Base-by-base conservation (phyloP, 495 filamentous ascomycete species). In the Cercophora scortea region DNA sequence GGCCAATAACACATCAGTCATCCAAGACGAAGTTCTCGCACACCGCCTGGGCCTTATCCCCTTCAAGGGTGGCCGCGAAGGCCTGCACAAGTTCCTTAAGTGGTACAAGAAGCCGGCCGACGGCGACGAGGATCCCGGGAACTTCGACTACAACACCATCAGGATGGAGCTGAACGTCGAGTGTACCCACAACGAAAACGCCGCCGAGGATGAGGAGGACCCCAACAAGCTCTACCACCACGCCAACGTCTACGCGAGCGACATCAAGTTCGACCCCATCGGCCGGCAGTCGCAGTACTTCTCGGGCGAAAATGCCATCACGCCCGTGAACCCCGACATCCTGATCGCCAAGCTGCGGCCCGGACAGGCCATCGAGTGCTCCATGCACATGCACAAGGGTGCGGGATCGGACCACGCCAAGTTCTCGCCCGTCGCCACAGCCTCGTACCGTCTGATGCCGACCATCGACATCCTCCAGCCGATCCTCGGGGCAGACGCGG, bases 381-480 rank as follows among this genome's bases (percentile, higher is more conserved):
- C 86, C 52, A 80, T 92, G 78, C 90, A 95, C 71, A 88, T 88
- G 68, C 80, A 92, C 69, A 96, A 96, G 70, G 94, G 94, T 19
- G 85, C 93, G 50, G 94, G 94, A 13, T 85, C 83, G 51, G 93
- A 97, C 71, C 94, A 99, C 69, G 88, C 94, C 45, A 99, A 99
- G 66, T 99, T 92, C 76, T 95, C 89, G 1, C 94, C 94, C 32
- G 94, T 99, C 16, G 91, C 92, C 5, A 95, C 94, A 0, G 92
- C 93, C 8, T 84, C 84, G 39, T 99, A 99, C 71, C 81, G 94
- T 15, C 77, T 99, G 8, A 64, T 99, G 57, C 94, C 94, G 1
- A 80, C 83, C 44, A 97, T 99, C 62, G 75, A 78, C 16, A 96
- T 97, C 60, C 64, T 73, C 40, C 73, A 76, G 52, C 92, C 94